Evolutionary conservation across 2,329 filamentous ascomycete species (phyloP), one percentile per base, ranked within the genome.

Genomic region (Stachybotrys echinatus): DNA sequence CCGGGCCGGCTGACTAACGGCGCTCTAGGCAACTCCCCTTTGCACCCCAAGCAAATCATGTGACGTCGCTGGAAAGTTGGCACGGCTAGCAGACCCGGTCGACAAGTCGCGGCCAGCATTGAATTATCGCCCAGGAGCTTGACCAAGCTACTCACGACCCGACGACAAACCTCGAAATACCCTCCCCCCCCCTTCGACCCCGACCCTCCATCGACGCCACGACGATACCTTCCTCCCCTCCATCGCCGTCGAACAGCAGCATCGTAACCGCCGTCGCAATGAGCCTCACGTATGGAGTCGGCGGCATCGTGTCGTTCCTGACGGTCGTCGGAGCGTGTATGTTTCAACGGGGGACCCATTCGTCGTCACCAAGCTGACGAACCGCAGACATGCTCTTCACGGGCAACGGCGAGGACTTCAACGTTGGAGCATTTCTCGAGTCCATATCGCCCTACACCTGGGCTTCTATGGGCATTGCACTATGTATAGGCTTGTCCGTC

Each of bases 401-500:
- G 65, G 91, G 90, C 66, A 91, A 89, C 70, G 94, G 95, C 67
- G 92, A 99, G 79, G 79, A 87, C 52, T 99, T 99, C 75, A 95
- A 99, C 74, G 89, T 97, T 70, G 95, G 95, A 70, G 85, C 86
- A 68, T 97, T 97, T 69, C 84, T 99, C 71, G 91, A 96, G 74
- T 86, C 87, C 55, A 83, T 97, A 61, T 97, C 94, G 50, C 95
- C 94, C 20, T 95, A 92, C 67, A 89, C 88, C 45, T 99, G 92
- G 91, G 94, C 92, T 54, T 85, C 84, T 68, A 71, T 94, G 50
- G 95, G 94, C 58, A 96, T 99, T 64, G 87, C 83, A 47, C 82
- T 97, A 54, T 99, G 94, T 73, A 97, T 99, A 65, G 92, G 92
- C 53, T 77, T 97, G 51, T 99, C 94, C 50, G 92, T 96, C 42